Conservation (phyloP, 2,329 filamentous ascomycete species). For the Ophiostoma ulmi region DNA sequence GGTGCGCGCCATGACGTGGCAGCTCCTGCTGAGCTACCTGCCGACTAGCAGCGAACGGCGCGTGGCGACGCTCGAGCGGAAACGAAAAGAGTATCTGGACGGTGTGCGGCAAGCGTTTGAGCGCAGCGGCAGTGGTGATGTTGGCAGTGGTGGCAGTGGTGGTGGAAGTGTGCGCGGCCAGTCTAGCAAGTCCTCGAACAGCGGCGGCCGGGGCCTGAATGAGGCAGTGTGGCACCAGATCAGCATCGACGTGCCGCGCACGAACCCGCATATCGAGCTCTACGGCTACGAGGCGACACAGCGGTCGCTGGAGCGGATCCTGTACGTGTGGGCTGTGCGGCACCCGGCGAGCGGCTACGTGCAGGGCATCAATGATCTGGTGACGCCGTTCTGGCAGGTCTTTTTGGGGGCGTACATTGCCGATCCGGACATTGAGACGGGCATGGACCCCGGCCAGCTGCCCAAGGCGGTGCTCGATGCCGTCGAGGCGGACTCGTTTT, state of each 20-base stretch:
- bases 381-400: slow-evolving; percentile 97
- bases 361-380: slow-evolving; percentile 96
- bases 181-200: slow-evolving; percentile 20
- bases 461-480: slow-evolving; percentile 88
- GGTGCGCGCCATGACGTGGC: slow-evolving; percentile 98
- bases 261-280: slow-evolving; percentile 89
- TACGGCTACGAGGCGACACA: slow-evolving; percentile 97
- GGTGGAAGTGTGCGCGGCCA: neutral
- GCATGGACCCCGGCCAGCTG: slow-evolving; percentile 94
- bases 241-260: slow-evolving; percentile 94
- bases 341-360: slow-evolving; percentile 97
- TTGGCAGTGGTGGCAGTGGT: slow-evolving; percentile 1
- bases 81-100: slow-evolving; percentile 93
- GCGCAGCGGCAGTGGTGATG: slow-evolving; percentile 43
- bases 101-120: slow-evolving; percentile 73
- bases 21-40: slow-evolving; percentile 87
- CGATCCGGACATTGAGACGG: slow-evolving; percentile 83
- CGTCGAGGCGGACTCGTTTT: slow-evolving; percentile 96
- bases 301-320: slow-evolving; percentile 83
- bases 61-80: slow-evolving; percentile 83
- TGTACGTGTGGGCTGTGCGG: slow-evolving; percentile 96
- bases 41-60: slow-evolving; percentile 94
- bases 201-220: slow-evolving; percentile 54
- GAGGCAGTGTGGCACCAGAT: slow-evolving; percentile 99
- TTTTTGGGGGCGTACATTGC: slow-evolving; percentile 93